phyloP scores from a whole-genome alignment of 768 basidiomycete species.

The Calocybe cyanea region DNA sequence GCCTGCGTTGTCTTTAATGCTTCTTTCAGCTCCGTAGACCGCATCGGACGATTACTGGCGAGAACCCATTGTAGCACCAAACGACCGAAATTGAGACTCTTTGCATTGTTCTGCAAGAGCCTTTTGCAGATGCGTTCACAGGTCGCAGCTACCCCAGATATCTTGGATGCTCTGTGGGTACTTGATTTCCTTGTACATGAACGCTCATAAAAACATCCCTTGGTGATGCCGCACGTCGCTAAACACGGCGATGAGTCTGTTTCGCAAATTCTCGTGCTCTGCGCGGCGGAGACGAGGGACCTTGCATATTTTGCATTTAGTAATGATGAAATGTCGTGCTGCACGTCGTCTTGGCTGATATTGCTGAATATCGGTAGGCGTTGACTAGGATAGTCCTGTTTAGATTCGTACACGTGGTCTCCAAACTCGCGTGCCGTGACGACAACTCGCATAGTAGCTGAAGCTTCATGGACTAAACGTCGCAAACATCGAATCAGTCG shows the following conservation, averaged over 20 bases:
- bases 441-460: neutral
- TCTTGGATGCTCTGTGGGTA: no score
- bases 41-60: constrained; percentile 3
- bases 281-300: neutral
- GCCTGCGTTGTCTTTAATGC: constrained; percentile 1
- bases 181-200: constrained; percentile 2
- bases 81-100: neutral
- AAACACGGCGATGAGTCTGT: neutral
- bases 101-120: constrained; percentile 1
- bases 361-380: no score
- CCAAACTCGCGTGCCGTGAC: constrained; percentile 4
- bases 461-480: neutral
- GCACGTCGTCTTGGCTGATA: neutral
- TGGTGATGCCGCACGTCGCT: no score
- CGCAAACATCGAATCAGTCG: no score
- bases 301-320: neutral
- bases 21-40: no score
- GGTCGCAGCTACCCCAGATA: neutral
- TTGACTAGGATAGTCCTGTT: no score
- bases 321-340: constrained; percentile 1
- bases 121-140: constrained; percentile 3
- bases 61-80: constrained; percentile 5
- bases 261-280: neutral
- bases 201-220: no score
- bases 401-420: constrained; percentile 3